phyloP scores from a whole-genome alignment of 306 rosid genomes.

The Cyclanthera cordifolia region DNA sequence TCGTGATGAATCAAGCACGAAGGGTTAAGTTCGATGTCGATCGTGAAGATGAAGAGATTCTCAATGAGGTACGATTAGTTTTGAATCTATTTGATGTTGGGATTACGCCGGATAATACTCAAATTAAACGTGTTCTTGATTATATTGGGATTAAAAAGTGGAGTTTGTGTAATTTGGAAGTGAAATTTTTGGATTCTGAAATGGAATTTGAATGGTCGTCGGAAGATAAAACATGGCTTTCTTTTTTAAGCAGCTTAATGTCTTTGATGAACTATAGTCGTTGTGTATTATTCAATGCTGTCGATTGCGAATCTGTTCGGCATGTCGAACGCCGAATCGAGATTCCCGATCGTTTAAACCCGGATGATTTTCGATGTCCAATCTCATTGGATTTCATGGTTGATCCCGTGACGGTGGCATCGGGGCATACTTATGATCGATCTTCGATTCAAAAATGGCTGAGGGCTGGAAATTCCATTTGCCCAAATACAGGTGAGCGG shows the following conservation, averaged over 20 bases:
- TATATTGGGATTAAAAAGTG: slow-evolving; percentile 42
- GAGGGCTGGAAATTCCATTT: slow-evolving; percentile 36
- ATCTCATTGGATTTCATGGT: slow-evolving; percentile 66
- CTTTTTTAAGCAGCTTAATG: slow-evolving; percentile 31
- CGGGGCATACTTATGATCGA: slow-evolving; percentile 86
- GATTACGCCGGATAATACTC: slow-evolving; percentile 28
- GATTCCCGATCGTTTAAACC: slow-evolving; percentile 20
- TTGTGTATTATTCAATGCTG: slow-evolving; percentile 32
- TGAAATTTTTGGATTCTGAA: slow-evolving; percentile 59
- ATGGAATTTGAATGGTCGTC: slow-evolving; percentile 34
- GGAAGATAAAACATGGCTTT: slow-evolving; percentile 26
- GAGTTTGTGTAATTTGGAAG: slow-evolving; percentile 53
- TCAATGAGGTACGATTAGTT: slow-evolving; percentile 21
- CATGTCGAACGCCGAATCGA: background rate
- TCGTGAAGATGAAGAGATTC: slow-evolving; percentile 29
- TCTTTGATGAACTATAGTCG: slow-evolving; percentile 51
- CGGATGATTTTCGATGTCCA: slow-evolving; percentile 77
- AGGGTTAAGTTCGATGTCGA: slow-evolving; percentile 35
- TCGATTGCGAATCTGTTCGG: slow-evolving; percentile 28
- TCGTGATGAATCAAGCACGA: slow-evolving; percentile 41
- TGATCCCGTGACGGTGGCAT: slow-evolving; percentile 66
- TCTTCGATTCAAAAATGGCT: slow-evolving; percentile 79
- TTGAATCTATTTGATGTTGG: slow-evolving; percentile 33
- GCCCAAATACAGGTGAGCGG: slow-evolving; percentile 72
- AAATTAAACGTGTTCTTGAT: slow-evolving; percentile 39